These are phyloP conservation scores for Hirschioporus abietinus DNA, from an alignment of 768 basidiomycete genomes.

Conservation along the genomic window DNA sequence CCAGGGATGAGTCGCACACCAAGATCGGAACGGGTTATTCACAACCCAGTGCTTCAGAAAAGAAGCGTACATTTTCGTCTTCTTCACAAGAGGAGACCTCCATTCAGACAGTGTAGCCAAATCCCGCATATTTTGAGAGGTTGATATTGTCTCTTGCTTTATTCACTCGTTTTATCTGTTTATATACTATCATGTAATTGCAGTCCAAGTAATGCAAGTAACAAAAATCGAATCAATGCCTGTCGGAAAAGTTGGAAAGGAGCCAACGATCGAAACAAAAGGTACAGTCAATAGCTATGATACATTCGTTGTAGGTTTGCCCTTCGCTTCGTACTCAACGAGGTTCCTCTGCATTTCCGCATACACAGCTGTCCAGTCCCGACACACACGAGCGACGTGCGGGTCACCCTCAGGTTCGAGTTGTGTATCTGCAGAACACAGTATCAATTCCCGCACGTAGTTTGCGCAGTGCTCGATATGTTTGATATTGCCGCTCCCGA, in stretches of 20 bases:
- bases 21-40: neutral
- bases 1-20: neutral
- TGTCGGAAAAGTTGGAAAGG: too few relatives aligned
- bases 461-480: conserved; percentile 7
- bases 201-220: neutral
- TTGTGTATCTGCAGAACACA: conserved; percentile 4
- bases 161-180: too few relatives aligned
- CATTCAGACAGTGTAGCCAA: neutral
- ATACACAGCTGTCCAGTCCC: conserved; percentile 6
- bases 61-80: neutral
- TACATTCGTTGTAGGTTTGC: neutral
- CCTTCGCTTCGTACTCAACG: neutral
- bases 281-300: neutral
- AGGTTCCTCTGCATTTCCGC: conserved; percentile 7
- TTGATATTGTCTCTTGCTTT: neutral
- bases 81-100: neutral
- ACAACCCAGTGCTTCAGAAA: neutral
- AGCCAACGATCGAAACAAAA: too few relatives aligned
- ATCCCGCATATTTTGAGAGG: neutral
- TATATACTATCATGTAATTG: too few relatives aligned
- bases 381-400: neutral
- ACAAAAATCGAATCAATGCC: neutral
- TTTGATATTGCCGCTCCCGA: neutral
- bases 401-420: conserved; percentile 5
- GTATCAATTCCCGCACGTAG: conserved; percentile 1